A percentile compares a stretch with the other conserved stretches of the same genome.
phyloP scores from a whole-genome alignment of 345 rosid species.

The Clarkia xantiana region DNA sequence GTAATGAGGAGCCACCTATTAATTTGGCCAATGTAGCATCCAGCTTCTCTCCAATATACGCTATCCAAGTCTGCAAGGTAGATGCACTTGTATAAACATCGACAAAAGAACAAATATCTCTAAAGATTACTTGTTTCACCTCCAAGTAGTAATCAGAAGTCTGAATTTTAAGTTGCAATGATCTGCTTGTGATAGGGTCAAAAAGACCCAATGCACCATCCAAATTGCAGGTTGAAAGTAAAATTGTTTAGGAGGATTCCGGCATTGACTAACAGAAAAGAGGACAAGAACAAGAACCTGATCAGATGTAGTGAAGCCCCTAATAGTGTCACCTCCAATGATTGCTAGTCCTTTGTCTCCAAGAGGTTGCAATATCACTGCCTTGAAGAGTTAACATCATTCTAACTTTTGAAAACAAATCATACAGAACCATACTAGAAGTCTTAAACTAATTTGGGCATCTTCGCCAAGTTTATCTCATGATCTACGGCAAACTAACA shows the following conservation, averaged over 20 bases:
- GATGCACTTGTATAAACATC: neutral
- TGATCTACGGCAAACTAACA: neutral
- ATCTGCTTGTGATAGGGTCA: no score
- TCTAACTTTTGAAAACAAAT: neutral
- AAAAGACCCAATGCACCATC: no score
- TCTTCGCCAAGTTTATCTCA: neutral
- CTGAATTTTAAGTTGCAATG: no score
- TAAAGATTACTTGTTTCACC: no score
- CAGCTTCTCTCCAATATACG: constrained; percentile 70
- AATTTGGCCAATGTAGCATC: constrained; percentile 53
- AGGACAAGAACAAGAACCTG: constrained; percentile 43
- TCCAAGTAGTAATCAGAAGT: no score
- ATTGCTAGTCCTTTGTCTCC: constrained; percentile 62
- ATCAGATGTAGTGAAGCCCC: constrained; percentile 80
- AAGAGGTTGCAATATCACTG: constrained; percentile 85
- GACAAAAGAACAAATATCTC: no score
- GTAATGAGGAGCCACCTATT: constrained; percentile 11
- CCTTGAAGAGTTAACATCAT: constrained; percentile 24
- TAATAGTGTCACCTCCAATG: constrained; percentile 79
- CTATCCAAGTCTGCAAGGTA: constrained; percentile 65
- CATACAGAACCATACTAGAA: neutral
- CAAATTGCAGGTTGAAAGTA: neutral
- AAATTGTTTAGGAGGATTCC: neutral
- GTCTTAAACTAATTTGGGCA: no score
- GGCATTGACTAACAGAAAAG: neutral